Conservation (phyloP, 2,329 filamentous ascomycete genomes). For the Teratosphaeria nubilosa region DNA sequence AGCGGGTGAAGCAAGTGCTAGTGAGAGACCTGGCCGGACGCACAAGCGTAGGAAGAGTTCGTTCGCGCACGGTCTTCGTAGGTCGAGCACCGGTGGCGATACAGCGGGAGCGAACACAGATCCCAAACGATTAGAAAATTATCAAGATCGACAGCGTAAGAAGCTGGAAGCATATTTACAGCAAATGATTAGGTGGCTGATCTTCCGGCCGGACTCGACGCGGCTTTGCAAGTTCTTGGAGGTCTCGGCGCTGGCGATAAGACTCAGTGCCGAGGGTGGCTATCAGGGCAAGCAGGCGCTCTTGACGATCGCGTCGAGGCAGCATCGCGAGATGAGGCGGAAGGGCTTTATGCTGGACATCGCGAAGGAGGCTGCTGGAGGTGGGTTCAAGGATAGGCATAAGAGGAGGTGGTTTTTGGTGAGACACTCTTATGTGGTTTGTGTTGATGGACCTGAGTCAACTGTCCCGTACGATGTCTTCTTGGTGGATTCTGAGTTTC, state of each 20-base stretch:
- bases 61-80: conserved; percentile 47
- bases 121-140: conserved; percentile 39
- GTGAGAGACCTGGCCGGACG: conserved; percentile 40
- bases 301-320: conserved; percentile 79
- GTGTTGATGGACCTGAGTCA: conserved; percentile 95
- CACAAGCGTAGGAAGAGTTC: conserved; percentile 43
- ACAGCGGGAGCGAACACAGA: conserved; percentile 29
- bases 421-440: conserved; percentile 94
- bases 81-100: conserved; percentile 40
- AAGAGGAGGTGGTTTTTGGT: conserved; percentile 96
- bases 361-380: conserved; percentile 1
- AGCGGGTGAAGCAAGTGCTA: conserved; percentile 51
- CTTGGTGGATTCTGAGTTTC: conserved; percentile 83
- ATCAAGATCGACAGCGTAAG: conserved; percentile 71
- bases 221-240: conserved; percentile 92
- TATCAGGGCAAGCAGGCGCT: conserved; percentile 97
- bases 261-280: conserved; percentile 86
- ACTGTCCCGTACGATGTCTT: conserved; percentile 99
- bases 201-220: conserved; percentile 93
- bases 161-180: conserved; percentile 84
- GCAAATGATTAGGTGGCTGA: conserved; percentile 90
- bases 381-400: conserved; percentile 60
- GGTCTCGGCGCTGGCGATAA: conserved; percentile 83
- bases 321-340: conserved; percentile 39
- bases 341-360: conserved; percentile 10